Percentiles rank a stretch among this genome's conserved stretches.
Conservation (phyloP, 306 rosid genomes). For the Luffa acutangula region DNA sequence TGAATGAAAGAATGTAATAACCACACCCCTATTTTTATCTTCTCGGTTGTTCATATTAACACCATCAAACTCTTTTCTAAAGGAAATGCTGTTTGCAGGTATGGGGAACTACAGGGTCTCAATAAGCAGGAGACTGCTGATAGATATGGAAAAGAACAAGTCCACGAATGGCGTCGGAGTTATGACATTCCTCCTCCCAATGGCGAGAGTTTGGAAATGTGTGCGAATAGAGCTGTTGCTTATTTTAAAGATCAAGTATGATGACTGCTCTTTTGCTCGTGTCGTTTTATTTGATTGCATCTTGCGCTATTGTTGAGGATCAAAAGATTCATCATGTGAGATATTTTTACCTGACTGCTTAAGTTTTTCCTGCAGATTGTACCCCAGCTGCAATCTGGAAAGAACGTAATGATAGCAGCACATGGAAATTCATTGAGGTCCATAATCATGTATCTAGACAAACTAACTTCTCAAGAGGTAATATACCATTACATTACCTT, state of each 20-base stretch:
- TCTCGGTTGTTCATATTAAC: not conserved
- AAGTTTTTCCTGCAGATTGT: conserved; percentile 54
- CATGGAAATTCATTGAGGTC: conserved; percentile 98
- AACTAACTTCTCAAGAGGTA: conserved; percentile 97
- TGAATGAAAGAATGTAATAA: conserved; percentile 92
- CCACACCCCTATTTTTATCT: conserved; percentile 11
- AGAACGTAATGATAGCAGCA: conserved; percentile 94
- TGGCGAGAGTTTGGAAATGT: conserved; percentile 99
- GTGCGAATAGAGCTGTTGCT: conserved; percentile 97
- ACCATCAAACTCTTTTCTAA: not conserved
- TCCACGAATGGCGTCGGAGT: conserved; percentile 98
- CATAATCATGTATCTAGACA: conserved; percentile 95
- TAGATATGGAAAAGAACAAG: conserved; percentile 92
- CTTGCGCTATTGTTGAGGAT: not conserved
- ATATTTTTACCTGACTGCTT: conserved; percentile 16
- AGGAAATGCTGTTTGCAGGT: conserved; percentile 34
- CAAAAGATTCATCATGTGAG: not conserved
- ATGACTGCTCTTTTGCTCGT: not conserved
- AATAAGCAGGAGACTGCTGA: conserved; percentile 98
- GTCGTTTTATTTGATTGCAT: not conserved
- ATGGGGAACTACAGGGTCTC: conserved; percentile 96
- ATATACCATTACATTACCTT: not conserved
- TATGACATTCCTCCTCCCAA: conserved; percentile 90
- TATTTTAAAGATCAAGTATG: conserved; percentile 81
- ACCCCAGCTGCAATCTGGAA: conserved; percentile 82